Percentiles rank a stretch among this genome's conserved stretches.
Conservation (phyloP, 2,329 filamentous ascomycete genomes). For the Phialophora tarda region DNA sequence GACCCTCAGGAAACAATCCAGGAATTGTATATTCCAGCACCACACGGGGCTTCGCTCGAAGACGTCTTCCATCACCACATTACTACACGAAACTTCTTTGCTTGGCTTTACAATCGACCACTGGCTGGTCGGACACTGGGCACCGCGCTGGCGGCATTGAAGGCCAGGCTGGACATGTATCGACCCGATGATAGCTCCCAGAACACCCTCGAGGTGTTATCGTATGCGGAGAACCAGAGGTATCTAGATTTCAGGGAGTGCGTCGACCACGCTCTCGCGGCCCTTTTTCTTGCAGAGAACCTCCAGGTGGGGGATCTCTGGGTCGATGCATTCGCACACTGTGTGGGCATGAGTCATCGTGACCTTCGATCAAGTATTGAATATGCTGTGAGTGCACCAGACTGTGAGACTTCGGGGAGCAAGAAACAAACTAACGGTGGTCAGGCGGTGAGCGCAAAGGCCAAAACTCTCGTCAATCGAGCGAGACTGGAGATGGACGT, state of each 20-base stretch:
- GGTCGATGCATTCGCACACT: slow-evolving; percentile 75
- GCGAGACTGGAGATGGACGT: slow-evolving; percentile 69
- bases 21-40: slow-evolving; percentile 40
- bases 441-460: slow-evolving; percentile 54
- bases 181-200: slow-evolving; percentile 57
- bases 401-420: neutral
- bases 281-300: slow-evolving; percentile 70
- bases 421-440: slow-evolving; percentile 14
- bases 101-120: slow-evolving; percentile 39
- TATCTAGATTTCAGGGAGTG: slow-evolving; percentile 71
- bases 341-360: slow-evolving; percentile 68
- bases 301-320: slow-evolving; percentile 70
- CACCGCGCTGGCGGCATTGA: slow-evolving; percentile 65
- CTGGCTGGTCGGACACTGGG: slow-evolving; percentile 60
- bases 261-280: slow-evolving; percentile 70
- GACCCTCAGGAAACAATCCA: slow-evolving; percentile 29
- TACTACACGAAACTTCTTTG: slow-evolving; percentile 41
- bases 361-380: slow-evolving; percentile 36
- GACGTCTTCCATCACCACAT: slow-evolving; percentile 39
- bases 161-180: slow-evolving; percentile 69
- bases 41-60: slow-evolving; percentile 32
- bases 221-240: slow-evolving; percentile 71
- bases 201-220: slow-evolving; percentile 66
- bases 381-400: slow-evolving; percentile 32
- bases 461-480: slow-evolving; percentile 69